Evolutionary conservation across 768 basidiomycete genomes (phyloP).

Genomic region (Fibroporia radiculosa): DNA sequence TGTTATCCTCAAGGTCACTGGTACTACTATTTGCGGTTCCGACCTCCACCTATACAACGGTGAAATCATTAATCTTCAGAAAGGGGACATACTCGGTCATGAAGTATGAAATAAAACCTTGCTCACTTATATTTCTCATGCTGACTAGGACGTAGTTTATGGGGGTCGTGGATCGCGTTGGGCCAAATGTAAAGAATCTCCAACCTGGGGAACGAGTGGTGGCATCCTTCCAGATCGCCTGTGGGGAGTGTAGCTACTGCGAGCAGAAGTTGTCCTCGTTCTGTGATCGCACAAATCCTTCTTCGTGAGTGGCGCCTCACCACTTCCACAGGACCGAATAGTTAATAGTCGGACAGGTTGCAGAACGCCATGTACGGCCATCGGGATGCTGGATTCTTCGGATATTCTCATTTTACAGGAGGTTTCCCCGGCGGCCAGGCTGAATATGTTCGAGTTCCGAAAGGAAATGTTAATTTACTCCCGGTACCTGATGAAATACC

Average conservation of each 20-base stretch:
- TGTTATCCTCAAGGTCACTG: conserved; percentile 68
- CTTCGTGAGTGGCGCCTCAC: conserved; percentile 36
- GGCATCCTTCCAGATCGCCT: conserved; percentile 73
- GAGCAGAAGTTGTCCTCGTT: conserved; percentile 64
- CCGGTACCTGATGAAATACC: conserved; percentile 58
- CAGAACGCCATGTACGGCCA: conserved; percentile 57
- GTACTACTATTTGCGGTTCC: conserved; percentile 50
- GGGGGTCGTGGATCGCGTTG: conserved; percentile 61
- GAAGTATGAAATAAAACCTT: conserved; percentile 31
- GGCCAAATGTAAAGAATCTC: conserved; percentile 54
- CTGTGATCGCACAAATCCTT: conserved; percentile 67
- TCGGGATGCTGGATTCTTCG: conserved; percentile 64
- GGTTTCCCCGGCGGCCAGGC: conserved; percentile 74
- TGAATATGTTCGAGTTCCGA: conserved; percentile 66
- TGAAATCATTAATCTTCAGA: conserved; percentile 60
- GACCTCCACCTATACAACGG: conserved; percentile 62
- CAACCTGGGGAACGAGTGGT: conserved; percentile 65
- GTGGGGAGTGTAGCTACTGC: conserved; percentile 68
- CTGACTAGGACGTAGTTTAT: conserved; percentile 36
- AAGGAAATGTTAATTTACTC: conserved; percentile 64
- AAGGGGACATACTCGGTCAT: conserved; percentile 71
- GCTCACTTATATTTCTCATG: background rate
- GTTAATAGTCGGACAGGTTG: conserved; percentile 23
- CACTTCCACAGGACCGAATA: background rate
- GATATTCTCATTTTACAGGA: conserved; percentile 64